phyloP scores from a whole-genome alignment of 1,139 yeast genomes.

The Oligophagozyma castellii region DNA sequence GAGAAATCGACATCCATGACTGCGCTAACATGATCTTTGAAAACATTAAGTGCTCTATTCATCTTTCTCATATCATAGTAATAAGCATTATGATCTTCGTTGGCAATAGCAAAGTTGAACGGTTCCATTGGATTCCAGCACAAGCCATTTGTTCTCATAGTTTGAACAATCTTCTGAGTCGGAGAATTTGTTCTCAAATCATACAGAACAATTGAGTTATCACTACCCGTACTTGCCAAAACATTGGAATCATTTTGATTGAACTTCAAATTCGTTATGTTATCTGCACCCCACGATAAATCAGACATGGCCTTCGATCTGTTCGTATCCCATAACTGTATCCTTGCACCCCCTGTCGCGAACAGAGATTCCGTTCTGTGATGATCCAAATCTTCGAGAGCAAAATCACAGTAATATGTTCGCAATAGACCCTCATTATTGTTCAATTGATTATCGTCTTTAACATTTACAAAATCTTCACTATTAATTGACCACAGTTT shows the following conservation, averaged over 20 bases:
- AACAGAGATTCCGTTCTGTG: slow-evolving; percentile 62
- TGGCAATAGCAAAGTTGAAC: slow-evolving; percentile 79
- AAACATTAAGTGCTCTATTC: slow-evolving; percentile 64
- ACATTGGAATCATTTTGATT: slow-evolving; percentile 84
- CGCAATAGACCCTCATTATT: slow-evolving; percentile 40
- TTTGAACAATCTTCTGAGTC: slow-evolving; percentile 75
- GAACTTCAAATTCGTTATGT: slow-evolving; percentile 67
- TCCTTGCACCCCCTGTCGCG: slow-evolving; percentile 84
- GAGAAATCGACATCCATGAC: slow-evolving; percentile 89
- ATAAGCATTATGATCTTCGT: slow-evolving; percentile 91
- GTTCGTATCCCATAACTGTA: slow-evolving; percentile 80
- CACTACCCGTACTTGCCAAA: slow-evolving; percentile 84
- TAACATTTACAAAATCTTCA: slow-evolving; percentile 27
- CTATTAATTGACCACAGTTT: slow-evolving; percentile 59
- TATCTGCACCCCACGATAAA: slow-evolving; percentile 94
- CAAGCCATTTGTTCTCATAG: slow-evolving; percentile 71
- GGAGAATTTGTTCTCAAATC: slow-evolving; percentile 91
- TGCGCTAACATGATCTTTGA: slow-evolving; percentile 93
- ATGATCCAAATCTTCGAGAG: slow-evolving; percentile 78
- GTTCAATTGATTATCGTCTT: slow-evolving; percentile 20
- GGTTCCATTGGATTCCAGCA: slow-evolving; percentile 99
- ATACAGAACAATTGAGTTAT: slow-evolving; percentile 78
- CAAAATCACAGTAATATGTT: slow-evolving; percentile 72
- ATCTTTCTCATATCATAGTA: slow-evolving; percentile 94
- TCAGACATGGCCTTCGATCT: slow-evolving; percentile 66